Base-by-base conservation (phyloP, 2,329 filamentous ascomycete genomes). In the Talaromyces sp. region DNA sequence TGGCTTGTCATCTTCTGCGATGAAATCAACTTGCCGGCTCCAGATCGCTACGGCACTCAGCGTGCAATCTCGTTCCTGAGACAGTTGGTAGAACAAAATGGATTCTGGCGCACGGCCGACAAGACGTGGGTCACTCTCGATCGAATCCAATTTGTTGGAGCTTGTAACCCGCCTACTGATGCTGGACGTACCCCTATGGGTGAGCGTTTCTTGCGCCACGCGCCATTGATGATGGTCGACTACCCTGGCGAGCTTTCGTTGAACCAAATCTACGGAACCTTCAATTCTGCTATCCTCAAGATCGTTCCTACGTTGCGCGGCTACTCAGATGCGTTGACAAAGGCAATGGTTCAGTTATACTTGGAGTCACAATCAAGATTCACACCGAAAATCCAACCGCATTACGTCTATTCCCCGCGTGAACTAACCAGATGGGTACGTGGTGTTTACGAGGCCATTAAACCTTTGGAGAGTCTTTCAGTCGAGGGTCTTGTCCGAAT, bases 1-100 rank as follows among this genome's bases (percentile, higher is more conserved):
- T 99, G 95, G 95, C 84, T 99, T 42, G 94, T 99, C 53, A 87
- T 99, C 65, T 99, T 99, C 83, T 99, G 95, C 70, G 95, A 99
- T 74, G 95, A 99, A 76, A 99, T 99, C 80, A 99, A 99, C 77
- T 83, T 99, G 82, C 95, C 95, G 6, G 94, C 95, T 4, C 95
- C 95, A 3, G 95, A 99, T 79, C 94, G 92, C 70, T 99, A 99
- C 74, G 94, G 93, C 60, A 99, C 96, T 1, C 95, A 99, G 76
- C 88, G 95, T 65, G 95, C 95, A 36, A 99, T 99, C 66, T 96
- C 95, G 5, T 99, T 99, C 85, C 78, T 99, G 67, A 88, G 96
- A 68, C 95, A 99, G 75, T 87, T 99, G 65, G 93, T 99, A 56
- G 95, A 99, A 76, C 95, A 99, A 73, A 98, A 98, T 69, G 95